Percentiles rank a stretch among this genome's conserved stretches.
Evolutionary conservation across 768 basidiomycete genomes (phyloP).

Genomic region (Lactifluus pinguis): DNA sequence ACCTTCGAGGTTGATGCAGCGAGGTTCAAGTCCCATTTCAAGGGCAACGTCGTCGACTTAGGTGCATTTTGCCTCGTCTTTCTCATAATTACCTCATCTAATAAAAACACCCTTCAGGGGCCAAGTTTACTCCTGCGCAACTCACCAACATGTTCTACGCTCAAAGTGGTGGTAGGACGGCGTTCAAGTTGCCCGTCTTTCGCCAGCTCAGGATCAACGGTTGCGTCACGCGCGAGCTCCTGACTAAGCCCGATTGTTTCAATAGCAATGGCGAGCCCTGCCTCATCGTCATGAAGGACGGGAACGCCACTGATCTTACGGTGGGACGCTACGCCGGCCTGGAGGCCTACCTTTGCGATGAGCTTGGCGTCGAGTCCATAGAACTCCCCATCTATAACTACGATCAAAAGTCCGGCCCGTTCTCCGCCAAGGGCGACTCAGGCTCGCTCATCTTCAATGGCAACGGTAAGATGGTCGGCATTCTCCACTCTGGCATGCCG

Average conservation of each 20-base stretch:
- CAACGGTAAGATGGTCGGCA: slow-evolving; percentile 15
- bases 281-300: slow-evolving; percentile 28
- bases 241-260: slow-evolving; percentile 23
- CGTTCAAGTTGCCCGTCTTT: slow-evolving; percentile 1
- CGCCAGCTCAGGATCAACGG: slow-evolving; percentile 8
- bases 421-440: slow-evolving; percentile 30
- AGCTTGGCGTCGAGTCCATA: slow-evolving; percentile 13
- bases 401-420: slow-evolving; percentile 20
- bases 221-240: slow-evolving; percentile 16
- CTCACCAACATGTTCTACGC: not conserved
- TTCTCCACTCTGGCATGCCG: slow-evolving; percentile 3
- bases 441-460: slow-evolving; percentile 29
- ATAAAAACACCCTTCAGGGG: not conserved
- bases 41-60: slow-evolving; percentile 26
- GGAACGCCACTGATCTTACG: slow-evolving; percentile 27
- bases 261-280: slow-evolving; percentile 26
- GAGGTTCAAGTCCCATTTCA: slow-evolving; percentile 25
- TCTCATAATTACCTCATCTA: slow-evolving; percentile 3
- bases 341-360: slow-evolving; percentile 22
- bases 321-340: slow-evolving; percentile 28
- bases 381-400: slow-evolving; percentile 28
- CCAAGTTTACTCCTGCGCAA: not conserved
- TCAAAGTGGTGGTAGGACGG: not conserved
- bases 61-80: slow-evolving; percentile 25
- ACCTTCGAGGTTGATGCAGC: slow-evolving; percentile 23